A percentile compares a stretch with the other conserved stretches of the same genome.
Evolutionary conservation across 164 flowering plant genomes (phyloP).

Genomic region (Dillenia turbinata): DNA sequence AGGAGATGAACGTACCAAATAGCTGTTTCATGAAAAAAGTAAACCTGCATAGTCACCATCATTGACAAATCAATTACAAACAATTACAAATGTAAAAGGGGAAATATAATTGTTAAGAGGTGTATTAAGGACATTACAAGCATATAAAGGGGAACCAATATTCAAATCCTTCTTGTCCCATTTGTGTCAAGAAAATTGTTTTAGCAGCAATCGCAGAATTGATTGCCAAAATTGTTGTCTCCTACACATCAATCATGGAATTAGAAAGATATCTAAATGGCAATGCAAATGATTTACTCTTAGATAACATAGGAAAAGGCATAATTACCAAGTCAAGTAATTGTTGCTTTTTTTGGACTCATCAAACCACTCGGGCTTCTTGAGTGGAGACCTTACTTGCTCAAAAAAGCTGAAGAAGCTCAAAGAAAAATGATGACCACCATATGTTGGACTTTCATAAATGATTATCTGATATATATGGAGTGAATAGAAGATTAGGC

Average conservation of each 20-base stretch:
- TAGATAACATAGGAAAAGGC: no score
- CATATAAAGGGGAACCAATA: slow-evolving; percentile 7
- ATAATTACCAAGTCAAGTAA: slow-evolving; percentile 62
- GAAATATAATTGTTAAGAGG: not conserved
- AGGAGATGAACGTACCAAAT: slow-evolving; percentile 45
- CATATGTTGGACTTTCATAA: slow-evolving; percentile 73
- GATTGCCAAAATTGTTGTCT: slow-evolving; percentile 58
- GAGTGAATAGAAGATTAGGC: slow-evolving; percentile 5
- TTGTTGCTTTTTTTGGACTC: slow-evolving; percentile 41
- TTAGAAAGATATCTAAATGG: slow-evolving; percentile 3
- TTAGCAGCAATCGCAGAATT: slow-evolving; percentile 67
- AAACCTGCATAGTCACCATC: slow-evolving; percentile 46
- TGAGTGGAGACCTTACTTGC: slow-evolving; percentile 23
- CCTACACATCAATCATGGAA: slow-evolving; percentile 32
- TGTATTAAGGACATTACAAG: slow-evolving; percentile 25
- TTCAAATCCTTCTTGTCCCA: slow-evolving; percentile 16
- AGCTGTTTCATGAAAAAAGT: slow-evolving; percentile 27
- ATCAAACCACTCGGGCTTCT: slow-evolving; percentile 78
- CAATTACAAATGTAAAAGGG: not conserved
- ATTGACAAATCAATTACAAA: slow-evolving; percentile 11
- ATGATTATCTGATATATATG: slow-evolving; percentile 50
- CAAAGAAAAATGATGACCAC: slow-evolving; percentile 65
- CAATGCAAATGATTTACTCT: not conserved
- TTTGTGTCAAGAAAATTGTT: slow-evolving; percentile 23
- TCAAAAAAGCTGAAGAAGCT: slow-evolving; percentile 27